These are phyloP conservation scores for Sclerotinia minor DNA, from an alignment of 2,329 filamentous ascomycete species.

Conservation along the genomic window DNA sequence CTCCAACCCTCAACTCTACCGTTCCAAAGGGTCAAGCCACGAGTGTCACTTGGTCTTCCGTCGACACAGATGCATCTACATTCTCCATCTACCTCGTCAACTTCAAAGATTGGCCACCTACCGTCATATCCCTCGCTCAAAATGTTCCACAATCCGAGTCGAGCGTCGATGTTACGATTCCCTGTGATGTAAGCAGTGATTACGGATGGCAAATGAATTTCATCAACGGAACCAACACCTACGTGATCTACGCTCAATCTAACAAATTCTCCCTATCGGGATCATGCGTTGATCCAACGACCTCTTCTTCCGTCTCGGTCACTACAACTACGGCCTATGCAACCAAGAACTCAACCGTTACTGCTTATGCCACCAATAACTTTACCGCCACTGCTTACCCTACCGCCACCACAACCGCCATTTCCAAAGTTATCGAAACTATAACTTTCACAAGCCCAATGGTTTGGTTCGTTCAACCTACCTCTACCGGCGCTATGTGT, in stretches of 20 bases:
- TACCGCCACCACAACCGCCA: not conserved
- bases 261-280: slow-evolving; percentile 12
- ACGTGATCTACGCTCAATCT: slow-evolving; percentile 23
- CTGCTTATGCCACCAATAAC: slow-evolving; percentile 17
- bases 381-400: slow-evolving; percentile 1
- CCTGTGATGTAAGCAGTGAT: slow-evolving; percentile 4
- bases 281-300: slow-evolving; percentile 19
- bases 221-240: slow-evolving; percentile 26
- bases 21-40: slow-evolving; percentile 19
- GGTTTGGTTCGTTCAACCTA: slow-evolving; percentile 24
- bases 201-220: slow-evolving; percentile 25
- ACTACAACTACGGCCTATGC: slow-evolving; percentile 1
- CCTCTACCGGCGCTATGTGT: not conserved
- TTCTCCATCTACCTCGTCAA: slow-evolving; percentile 25
- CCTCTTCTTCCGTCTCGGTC: not conserved
- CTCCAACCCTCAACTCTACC: slow-evolving; percentile 19
- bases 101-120: slow-evolving; percentile 23
- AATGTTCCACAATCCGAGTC: slow-evolving; percentile 11
- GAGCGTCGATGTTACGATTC: slow-evolving; percentile 13
- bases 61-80: slow-evolving; percentile 16
- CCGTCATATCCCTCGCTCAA: slow-evolving; percentile 22
- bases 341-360: slow-evolving; percentile 16
- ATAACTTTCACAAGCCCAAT: slow-evolving; percentile 13
- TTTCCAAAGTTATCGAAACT: slow-evolving; percentile 13
- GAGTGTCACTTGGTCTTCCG: slow-evolving; percentile 8